phyloP scores from a whole-genome alignment of 495 filamentous ascomycete genomes.

The Podospora fimiseda region DNA sequence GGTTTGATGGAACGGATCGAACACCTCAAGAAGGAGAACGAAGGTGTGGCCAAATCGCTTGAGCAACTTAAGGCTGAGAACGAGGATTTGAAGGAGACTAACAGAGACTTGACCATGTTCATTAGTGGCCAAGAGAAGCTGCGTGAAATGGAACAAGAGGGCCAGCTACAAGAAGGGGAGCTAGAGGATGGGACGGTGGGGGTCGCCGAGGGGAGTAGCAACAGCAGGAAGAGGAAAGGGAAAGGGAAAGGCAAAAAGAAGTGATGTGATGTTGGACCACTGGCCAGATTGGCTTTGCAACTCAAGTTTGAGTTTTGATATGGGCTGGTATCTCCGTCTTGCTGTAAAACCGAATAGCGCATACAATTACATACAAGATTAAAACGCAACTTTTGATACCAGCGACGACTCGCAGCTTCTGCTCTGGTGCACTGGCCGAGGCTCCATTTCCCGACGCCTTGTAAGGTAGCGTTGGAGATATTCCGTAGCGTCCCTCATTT shows the following conservation, averaged over 20 bases:
- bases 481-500: neutral
- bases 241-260: conserved; percentile 48
- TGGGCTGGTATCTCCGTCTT: neutral
- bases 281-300: no score
- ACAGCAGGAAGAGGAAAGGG: conserved; percentile 34
- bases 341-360: neutral
- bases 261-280: no score
- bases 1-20: conserved; percentile 71
- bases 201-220: conserved; percentile 26
- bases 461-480: neutral
- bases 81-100: conserved; percentile 68
- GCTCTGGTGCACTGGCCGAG: neutral
- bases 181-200: conserved; percentile 43
- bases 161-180: conserved; percentile 53
- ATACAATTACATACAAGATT: neutral
- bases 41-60: conserved; percentile 47
- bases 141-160: conserved; percentile 57
- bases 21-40: conserved; percentile 55
- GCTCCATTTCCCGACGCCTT: neutral
- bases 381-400: neutral
- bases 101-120: conserved; percentile 86
- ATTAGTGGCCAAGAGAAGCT: conserved; percentile 79
- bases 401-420: no score
- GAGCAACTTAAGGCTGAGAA: conserved; percentile 51
- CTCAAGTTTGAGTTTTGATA: no score